Evolutionary conservation across 176 grass and related monocot genomes (phyloP), one percentile per base, ranked within the genome.

Genomic region (Carex pumila): DNA sequence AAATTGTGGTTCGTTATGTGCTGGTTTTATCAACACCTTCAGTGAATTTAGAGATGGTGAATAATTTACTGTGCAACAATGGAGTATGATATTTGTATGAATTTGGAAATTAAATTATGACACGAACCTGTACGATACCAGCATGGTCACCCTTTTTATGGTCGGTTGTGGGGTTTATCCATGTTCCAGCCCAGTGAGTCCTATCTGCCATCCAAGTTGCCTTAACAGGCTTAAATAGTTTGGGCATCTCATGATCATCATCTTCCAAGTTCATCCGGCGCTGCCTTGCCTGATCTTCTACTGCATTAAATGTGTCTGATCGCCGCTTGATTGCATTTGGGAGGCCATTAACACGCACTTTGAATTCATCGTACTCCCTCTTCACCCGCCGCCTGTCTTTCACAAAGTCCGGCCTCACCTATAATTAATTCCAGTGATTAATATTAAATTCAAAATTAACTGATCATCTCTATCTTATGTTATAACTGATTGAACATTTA

Each of bases 351-450:
- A 91, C 89, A 6, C 92, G 60, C 0, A 94, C 92, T 91, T 93
- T 98, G 76, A 87, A 98, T 31, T 98, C 95, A 1, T 98, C 95
- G 5, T 98, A 94, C 87, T 98, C 95, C 86, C 94, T 90, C 68
- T 94, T 90, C 0, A 93, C 87, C 7, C 95, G 89, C 18, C 92
- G 86, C 63, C 95, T 89, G 58, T 98, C 95, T 58, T 93, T 94
- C 0, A 98, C 95, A 49, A 98, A 98, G 73, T 94, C 95, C 59
- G 92, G 87, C 54, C 90, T 87, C 0, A 90, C 89, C 2, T 92
- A 50, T 50, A 67, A 25, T 25, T 25, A 64, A 66, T 50, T 50
- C 1, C 41, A 12, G 8, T 12, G 9, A 43, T 81, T 62, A 13
- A 12, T 81, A 14, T 43, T 64, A 64, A 56, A 60, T 43, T 41